Evolutionary conservation across 2,329 filamentous ascomycete genomes (phyloP), one percentile per base, ranked within the genome.

Genomic region (Didymella pinodella): DNA sequence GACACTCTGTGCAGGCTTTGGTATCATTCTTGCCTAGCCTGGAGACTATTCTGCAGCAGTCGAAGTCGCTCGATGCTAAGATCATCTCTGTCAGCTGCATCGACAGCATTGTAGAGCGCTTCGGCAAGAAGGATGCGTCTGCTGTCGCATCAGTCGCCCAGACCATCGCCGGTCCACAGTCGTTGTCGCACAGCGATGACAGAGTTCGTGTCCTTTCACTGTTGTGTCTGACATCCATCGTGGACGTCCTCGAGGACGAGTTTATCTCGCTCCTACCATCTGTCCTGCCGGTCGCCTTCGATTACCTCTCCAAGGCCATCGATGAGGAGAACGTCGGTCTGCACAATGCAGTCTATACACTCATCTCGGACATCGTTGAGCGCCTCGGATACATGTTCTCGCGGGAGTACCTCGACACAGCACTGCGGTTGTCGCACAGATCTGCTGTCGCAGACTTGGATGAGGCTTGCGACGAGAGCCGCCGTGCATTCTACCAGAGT

Each of bases 71-170:
- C 52, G 83, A 87, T 28, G 89, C 95, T 75, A 93, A 94, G 78
- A 89, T 93, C 69, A 92, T 91, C 11, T 91, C 93, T 1, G 88
- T 99, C 62, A 88, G 88, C 34, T 98, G 94, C 68, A 89, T 98
- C 44, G 93, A 97, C 78, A 91, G 92, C 76, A 96, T 99, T 63
- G 87, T 91, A 2, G 93, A 97, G 78, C 94, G 94, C 75, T 98
- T 97, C 75, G 96, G 95, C 66, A 96, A 95, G 82, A 96, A 93
- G 75, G 91, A 97, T 70, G 83, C 90, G 1, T 87, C 90, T 65
- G 88, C 88, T 44, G 90, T 97, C 44, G 84, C 90, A 26, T 85
- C 86, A 4, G 90, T 93, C 5, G 92, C 93, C 4, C 83, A 88
- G 59, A 90, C 89, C 1, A 90, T 99, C 68, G 88, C 91, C 36